phyloP scores from a whole-genome alignment of 1,284 basidiomycete genomes.

The Grifola frondosa region DNA sequence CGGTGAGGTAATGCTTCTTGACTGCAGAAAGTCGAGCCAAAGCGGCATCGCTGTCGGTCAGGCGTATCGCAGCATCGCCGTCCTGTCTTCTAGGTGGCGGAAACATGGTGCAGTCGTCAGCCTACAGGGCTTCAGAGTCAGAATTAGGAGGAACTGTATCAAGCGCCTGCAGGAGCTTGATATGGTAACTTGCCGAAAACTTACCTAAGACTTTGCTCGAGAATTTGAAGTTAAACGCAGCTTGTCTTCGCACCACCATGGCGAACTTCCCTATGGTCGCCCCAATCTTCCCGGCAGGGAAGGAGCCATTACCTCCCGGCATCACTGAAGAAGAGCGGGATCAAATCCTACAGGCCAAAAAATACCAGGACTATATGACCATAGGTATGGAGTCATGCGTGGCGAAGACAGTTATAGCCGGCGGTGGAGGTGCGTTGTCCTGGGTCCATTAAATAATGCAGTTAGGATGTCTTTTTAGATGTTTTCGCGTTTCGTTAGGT shows the following conservation, averaged over 20 bases:
- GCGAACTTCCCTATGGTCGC: constrained; percentile 35
- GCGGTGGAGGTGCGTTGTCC: constrained; percentile 66
- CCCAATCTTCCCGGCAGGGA: constrained; percentile 57
- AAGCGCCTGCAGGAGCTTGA: no score
- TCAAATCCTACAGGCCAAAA: constrained; percentile 66
- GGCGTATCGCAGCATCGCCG: constrained; percentile 63
- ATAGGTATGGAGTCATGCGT: constrained; percentile 83
- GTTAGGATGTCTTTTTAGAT: constrained; percentile 25
- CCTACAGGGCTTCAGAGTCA: no score
- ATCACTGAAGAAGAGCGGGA: constrained; percentile 78
- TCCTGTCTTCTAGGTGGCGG: constrained; percentile 23
- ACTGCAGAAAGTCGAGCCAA: constrained; percentile 80
- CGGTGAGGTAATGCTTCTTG: constrained; percentile 71
- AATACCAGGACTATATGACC: constrained; percentile 71
- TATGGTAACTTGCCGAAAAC: no score
- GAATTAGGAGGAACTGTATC: not conserved
- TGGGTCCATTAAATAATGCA: not conserved
- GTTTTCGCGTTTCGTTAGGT: constrained; percentile 47
- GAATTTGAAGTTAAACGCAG: not conserved
- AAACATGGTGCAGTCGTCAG: constrained; percentile 14
- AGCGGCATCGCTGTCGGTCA: constrained; percentile 75
- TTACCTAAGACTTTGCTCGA: no score
- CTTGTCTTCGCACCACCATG: constrained; percentile 11
- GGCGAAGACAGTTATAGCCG: constrained; percentile 79
- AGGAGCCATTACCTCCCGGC: constrained; percentile 81